Evolutionary conservation across 257 asterid species (phyloP).

Genomic region (Scutellaria baicalensis): DNA sequence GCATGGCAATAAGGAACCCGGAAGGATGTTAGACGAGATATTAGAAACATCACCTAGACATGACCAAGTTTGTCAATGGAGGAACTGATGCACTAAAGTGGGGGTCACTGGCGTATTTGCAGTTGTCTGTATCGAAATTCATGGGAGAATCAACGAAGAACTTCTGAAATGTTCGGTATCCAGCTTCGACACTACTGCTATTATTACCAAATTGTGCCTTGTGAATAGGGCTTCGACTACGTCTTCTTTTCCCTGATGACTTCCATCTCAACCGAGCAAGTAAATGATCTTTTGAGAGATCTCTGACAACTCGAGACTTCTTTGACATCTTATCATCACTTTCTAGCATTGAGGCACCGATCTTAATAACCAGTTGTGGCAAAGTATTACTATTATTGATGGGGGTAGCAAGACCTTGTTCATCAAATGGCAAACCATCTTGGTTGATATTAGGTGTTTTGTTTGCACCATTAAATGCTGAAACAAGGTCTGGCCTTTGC

Average conservation of each 20-base stretch:
- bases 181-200: conserved; percentile 11
- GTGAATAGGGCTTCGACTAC: conserved; percentile 40
- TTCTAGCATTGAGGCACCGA: not conserved
- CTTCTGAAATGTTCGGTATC: conserved; percentile 19
- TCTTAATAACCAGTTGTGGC: not conserved
- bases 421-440: not conserved
- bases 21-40: not conserved
- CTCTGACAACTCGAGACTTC: conserved; percentile 16
- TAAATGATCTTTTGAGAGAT: conserved; percentile 46
- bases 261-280: conserved; percentile 54
- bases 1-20: not conserved
- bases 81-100: conserved; percentile 42
- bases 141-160: conserved; percentile 25
- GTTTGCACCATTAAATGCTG: conserved; percentile 9
- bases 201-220: conserved; percentile 13
- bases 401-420: not conserved
- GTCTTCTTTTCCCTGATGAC: conserved; percentile 58
- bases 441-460: not conserved
- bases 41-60: conserved; percentile 53
- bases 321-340: conserved; percentile 2
- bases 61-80: conserved; percentile 47
- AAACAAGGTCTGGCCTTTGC: conserved; percentile 41
- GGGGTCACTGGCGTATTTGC: conserved; percentile 45
- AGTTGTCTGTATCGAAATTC: conserved; percentile 51
- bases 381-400: not conserved